Conservation (phyloP, 306 rosid genomes). For the Hippophae gyantsensis region DNA sequence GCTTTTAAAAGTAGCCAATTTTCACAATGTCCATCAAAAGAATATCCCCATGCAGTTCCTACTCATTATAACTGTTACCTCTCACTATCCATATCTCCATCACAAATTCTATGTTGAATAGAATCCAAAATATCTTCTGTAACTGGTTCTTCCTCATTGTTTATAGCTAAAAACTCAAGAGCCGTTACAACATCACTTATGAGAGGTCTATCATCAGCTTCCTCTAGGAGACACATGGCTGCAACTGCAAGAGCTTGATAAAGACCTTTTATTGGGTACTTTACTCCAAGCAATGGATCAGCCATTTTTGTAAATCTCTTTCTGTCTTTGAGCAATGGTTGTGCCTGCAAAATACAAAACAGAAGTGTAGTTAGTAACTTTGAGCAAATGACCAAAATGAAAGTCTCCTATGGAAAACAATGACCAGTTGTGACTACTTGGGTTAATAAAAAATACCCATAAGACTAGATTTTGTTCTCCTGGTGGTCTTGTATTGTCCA, state of each 20-base stretch:
- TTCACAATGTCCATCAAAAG: not conserved
- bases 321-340: conserved; percentile 68
- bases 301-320: conserved; percentile 46
- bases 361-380: not conserved
- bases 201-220: conserved; percentile 58
- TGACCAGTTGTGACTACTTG: not conserved
- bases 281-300: conserved; percentile 59
- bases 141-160: conserved; percentile 18
- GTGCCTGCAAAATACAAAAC: conserved; percentile 44
- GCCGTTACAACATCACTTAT: conserved; percentile 87
- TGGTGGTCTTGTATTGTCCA: conserved; percentile 54
- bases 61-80: conserved; percentile 2
- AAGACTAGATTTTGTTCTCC: conserved; percentile 58
- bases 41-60: conserved; percentile 10
- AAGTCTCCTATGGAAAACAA: too few relatives aligned
- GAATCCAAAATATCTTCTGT: conserved; percentile 10
- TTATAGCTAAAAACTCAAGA: conserved; percentile 35
- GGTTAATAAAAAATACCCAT: conserved; percentile 49
- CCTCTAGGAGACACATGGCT: conserved; percentile 85
- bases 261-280: conserved; percentile 55
- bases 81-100: conserved; percentile 20
- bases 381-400: too few relatives aligned
- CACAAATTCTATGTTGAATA: conserved; percentile 17
- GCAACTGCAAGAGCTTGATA: conserved; percentile 93
- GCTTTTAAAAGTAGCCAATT: too few relatives aligned